Conservation (phyloP, 345 rosid genomes). For the Durio zibethinus region DNA sequence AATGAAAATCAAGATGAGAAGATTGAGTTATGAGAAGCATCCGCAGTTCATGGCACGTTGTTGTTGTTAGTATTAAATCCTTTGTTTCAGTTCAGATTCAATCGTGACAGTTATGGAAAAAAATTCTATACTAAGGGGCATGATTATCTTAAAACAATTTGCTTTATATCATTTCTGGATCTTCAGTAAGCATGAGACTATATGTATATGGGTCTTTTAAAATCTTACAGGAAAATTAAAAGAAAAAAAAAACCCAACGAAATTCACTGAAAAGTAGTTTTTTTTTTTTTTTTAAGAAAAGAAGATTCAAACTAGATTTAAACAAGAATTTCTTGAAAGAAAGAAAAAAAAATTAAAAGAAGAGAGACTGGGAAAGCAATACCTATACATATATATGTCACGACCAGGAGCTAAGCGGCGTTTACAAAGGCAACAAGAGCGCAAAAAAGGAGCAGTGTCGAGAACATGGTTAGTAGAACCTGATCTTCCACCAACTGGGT, state of each 20-base stretch:
- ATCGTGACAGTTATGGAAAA: no score
- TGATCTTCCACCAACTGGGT: background rate
- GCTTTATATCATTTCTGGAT: background rate
- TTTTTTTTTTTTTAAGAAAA: background rate
- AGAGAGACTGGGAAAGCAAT: background rate
- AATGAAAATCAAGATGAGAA: background rate
- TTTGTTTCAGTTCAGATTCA: no score
- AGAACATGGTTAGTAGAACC: background rate
- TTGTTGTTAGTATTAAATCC: no score
- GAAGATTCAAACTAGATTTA: no score
- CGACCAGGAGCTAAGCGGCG: slow-evolving; percentile 59
- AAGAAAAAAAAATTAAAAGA: background rate
- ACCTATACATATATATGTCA: slow-evolving; percentile 92
- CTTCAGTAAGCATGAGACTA: background rate
- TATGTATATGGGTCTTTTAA: background rate
- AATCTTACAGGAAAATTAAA: background rate
- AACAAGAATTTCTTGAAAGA: no score
- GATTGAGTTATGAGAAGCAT: background rate
- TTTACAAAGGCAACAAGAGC: slow-evolving; percentile 70
- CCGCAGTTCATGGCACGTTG: no score
- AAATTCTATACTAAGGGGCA: background rate
- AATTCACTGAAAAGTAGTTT: background rate
- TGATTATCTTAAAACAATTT: background rate
- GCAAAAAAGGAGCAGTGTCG: slow-evolving; percentile 48
- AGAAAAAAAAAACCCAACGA: background rate